A percentile compares a stretch with the other conserved stretches of the same genome.
Evolutionary conservation across 202 grass and related monocot genomes (phyloP).

Genomic region (Schoenoplectus tabernaemontani): DNA sequence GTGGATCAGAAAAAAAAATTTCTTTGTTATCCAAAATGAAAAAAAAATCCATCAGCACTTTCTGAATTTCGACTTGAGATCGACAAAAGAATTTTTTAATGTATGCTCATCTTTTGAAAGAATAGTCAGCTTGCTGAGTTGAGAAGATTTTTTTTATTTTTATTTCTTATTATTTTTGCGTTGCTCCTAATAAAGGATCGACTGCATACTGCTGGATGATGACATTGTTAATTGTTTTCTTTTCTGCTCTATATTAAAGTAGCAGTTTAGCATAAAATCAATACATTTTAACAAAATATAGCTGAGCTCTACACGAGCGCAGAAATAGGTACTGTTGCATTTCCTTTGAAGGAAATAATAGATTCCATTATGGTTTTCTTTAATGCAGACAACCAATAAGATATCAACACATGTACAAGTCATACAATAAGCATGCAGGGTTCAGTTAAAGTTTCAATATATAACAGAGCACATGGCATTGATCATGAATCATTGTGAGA

Average conservation of each 20-base stretch:
- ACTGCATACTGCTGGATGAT: background rate
- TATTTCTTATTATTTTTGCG: background rate
- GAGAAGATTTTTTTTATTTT: background rate
- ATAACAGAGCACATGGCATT: slow-evolving; percentile 44
- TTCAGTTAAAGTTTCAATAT: slow-evolving; percentile 29
- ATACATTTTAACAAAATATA: background rate
- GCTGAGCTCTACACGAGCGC: background rate
- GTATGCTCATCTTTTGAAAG: background rate
- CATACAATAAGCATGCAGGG: slow-evolving; percentile 43
- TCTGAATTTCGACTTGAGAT: background rate
- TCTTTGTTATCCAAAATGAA: background rate
- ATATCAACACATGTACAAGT: slow-evolving; percentile 55
- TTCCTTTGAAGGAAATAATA: background rate
- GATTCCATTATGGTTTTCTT: background rate
- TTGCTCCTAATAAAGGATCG: background rate
- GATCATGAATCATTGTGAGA: slow-evolving; percentile 46
- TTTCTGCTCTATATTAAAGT: background rate
- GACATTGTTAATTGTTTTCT: background rate
- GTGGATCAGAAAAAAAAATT: background rate
- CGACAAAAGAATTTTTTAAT: background rate
- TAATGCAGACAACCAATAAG: slow-evolving; percentile 15
- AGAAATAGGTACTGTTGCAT: background rate
- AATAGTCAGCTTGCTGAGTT: background rate
- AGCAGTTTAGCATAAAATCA: no score
- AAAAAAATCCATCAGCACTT: background rate